These are phyloP conservation scores for Populus nigra DNA, from an alignment of 345 rosid genomes.

Conservation along the genomic window DNA sequence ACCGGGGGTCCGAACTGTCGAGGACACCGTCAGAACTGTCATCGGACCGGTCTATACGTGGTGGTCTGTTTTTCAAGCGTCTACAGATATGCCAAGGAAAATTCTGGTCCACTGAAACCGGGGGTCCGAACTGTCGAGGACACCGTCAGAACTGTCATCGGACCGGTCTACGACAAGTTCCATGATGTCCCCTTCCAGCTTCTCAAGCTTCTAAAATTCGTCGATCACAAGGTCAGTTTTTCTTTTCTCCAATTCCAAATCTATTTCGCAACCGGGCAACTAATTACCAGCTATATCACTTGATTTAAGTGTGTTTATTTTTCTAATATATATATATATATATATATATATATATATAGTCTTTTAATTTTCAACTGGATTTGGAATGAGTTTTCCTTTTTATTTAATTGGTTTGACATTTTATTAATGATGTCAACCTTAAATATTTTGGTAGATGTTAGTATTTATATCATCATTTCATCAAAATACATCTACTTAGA, in stretches of 20 bases:
- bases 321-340: no score
- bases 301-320: no score
- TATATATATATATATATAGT: no score
- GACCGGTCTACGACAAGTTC: slow-evolving; percentile 61
- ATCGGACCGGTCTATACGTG: slow-evolving; percentile 55
- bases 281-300: background rate
- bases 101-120: slow-evolving; percentile 66
- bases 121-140: slow-evolving; percentile 67
- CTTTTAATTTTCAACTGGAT: no score
- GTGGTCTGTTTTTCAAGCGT: slow-evolving; percentile 41
- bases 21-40: slow-evolving; percentile 56
- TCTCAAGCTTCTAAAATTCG: slow-evolving; percentile 63
- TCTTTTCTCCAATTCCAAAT: background rate
- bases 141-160: slow-evolving; percentile 50
- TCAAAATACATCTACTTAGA: no score
- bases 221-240: slow-evolving; percentile 58
- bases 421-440: no score
- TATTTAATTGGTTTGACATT: no score
- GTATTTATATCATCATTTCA: no score
- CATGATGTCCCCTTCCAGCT: slow-evolving; percentile 54
- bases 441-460: no score
- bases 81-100: slow-evolving; percentile 69
- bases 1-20: slow-evolving; percentile 61
- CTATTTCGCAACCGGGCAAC: background rate
- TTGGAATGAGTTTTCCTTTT: no score